phyloP scores from a whole-genome alignment of 257 asterid genomes.

The Thymus mandschuricus region DNA sequence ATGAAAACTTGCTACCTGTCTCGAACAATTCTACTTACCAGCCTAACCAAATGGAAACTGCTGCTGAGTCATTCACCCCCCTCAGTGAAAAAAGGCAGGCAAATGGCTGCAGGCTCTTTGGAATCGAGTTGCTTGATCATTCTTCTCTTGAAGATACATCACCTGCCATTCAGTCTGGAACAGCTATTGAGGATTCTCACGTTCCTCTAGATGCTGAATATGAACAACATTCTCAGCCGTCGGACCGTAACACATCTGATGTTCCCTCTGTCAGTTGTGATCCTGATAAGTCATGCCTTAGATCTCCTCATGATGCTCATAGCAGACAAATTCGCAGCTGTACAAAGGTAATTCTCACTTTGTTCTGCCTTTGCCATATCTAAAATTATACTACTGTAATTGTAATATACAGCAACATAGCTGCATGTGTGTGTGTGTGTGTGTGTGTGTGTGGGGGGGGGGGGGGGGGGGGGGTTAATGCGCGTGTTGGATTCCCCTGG shows the following conservation, averaged over 20 bases:
- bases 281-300: constrained; percentile 29
- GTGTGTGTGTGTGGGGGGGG: too few species aligned
- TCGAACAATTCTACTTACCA: constrained; percentile 34
- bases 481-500: not conserved
- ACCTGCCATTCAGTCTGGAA: constrained; percentile 42
- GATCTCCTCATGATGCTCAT: constrained; percentile 23
- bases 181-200: constrained; percentile 55
- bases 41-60: constrained; percentile 38
- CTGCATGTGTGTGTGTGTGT: too few species aligned
- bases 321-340: constrained; percentile 22
- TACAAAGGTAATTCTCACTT: constrained; percentile 15
- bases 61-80: constrained; percentile 46
- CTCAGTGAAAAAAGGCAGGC: constrained; percentile 69
- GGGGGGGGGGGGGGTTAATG: too few species aligned
- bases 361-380: constrained; percentile 2
- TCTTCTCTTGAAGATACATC: constrained; percentile 58
- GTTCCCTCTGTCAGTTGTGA: constrained; percentile 24
- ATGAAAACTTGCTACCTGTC: constrained; percentile 41
- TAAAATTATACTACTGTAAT: not conserved
- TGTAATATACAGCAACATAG: not conserved
- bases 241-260: constrained; percentile 51
- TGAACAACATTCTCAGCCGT: constrained; percentile 64
- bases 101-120: constrained; percentile 78
- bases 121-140: constrained; percentile 70
- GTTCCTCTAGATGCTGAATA: constrained; percentile 59